These are phyloP conservation scores for Eucalyptus brandiana DNA, from an alignment of 345 rosid species.

Conservation along the genomic window DNA sequence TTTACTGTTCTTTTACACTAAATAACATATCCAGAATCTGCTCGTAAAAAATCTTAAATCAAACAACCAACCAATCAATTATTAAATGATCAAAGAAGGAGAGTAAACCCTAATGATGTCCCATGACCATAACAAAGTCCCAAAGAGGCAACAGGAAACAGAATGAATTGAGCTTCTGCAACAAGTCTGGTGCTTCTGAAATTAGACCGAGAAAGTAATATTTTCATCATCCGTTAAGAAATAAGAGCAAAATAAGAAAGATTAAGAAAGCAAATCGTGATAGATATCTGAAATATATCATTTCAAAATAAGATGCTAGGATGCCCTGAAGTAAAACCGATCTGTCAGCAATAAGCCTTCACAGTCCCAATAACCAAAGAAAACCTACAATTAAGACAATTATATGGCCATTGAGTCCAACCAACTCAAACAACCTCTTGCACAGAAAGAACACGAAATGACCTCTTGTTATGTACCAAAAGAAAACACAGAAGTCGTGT, in stretches of 20 bases:
- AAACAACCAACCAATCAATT: not conserved
- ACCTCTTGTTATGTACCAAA: not conserved
- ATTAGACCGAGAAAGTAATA: not conserved
- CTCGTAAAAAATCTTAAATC: not conserved
- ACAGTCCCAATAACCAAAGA: not conserved
- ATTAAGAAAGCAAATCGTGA: not conserved
- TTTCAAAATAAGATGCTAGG: not conserved
- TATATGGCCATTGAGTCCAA: not conserved
- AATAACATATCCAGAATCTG: not conserved
- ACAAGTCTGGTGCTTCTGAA: not conserved
- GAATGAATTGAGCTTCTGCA: not conserved
- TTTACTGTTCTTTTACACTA: not conserved
- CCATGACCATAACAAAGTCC: not conserved
- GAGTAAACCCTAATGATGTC: not conserved
- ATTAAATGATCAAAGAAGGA: not conserved
- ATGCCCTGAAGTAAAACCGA: not conserved
- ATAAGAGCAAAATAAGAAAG: not conserved
- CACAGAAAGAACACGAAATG: not conserved
- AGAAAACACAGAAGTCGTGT: not conserved
- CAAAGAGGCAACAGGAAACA: not conserved
- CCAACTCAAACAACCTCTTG: not conserved
- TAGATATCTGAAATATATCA: not conserved
- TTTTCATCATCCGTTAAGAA: not conserved
- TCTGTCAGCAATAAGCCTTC: not conserved
- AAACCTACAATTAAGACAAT: not conserved